phyloP scores from a whole-genome alignment of 2,329 filamentous ascomycete species.

The Neocucurbitaria cava region DNA sequence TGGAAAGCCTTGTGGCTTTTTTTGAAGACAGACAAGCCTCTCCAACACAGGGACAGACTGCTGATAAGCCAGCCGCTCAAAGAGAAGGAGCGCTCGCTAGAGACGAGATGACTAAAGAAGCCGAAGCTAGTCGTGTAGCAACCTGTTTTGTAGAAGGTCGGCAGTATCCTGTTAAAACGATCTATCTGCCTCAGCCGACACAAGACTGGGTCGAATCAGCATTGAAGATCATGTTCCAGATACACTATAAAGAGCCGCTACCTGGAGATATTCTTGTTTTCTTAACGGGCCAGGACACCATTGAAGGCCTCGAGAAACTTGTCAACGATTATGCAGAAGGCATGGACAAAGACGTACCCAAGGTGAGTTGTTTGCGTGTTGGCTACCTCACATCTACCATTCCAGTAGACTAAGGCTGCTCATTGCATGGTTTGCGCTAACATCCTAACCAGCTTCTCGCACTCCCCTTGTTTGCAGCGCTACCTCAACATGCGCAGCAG shows the following conservation, averaged over 20 bases:
- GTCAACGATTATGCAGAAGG: constrained; percentile 80
- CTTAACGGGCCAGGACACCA: constrained; percentile 89
- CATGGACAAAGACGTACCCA: constrained; percentile 77
- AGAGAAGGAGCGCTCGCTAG: neutral
- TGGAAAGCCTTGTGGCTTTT: constrained; percentile 78
- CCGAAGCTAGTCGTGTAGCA: constrained; percentile 37
- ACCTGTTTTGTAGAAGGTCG: constrained; percentile 80
- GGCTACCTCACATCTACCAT: neutral
- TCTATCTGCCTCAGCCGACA: constrained; percentile 76
- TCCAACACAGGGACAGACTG: constrained; percentile 14
- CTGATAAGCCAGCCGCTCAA: constrained; percentile 10
- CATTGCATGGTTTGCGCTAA: constrained; percentile 5
- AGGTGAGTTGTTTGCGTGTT: constrained; percentile 50
- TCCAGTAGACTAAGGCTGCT: neutral
- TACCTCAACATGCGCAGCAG: constrained; percentile 86
- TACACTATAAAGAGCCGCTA: constrained; percentile 87
- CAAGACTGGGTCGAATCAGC: constrained; percentile 83
- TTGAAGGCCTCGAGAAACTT: constrained; percentile 79
- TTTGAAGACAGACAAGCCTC: constrained; percentile 59
- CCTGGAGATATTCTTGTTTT: constrained; percentile 95
- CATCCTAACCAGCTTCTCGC: constrained; percentile 59
- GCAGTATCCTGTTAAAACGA: constrained; percentile 81
- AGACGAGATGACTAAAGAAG: neutral
- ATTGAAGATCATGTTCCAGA: constrained; percentile 81
- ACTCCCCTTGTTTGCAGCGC: constrained; percentile 86